Conservation (phyloP, 208 protist species). For the Leishmania gerbilli region DNA sequence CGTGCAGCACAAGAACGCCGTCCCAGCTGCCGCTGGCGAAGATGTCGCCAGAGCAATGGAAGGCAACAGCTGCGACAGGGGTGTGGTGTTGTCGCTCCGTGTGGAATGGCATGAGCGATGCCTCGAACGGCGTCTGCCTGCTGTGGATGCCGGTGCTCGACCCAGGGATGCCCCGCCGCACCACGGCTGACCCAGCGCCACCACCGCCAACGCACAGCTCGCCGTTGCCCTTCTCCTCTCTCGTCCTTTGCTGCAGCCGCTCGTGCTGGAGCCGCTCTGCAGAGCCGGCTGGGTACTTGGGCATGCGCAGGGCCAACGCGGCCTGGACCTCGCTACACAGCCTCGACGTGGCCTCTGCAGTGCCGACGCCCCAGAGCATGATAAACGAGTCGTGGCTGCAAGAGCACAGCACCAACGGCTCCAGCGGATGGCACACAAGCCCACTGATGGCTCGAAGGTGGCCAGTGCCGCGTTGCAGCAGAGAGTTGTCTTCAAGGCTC, state of each 20-base stretch:
- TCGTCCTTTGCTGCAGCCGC: slow-evolving; percentile 1
- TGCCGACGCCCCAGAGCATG: slow-evolving; percentile 60
- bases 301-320: slow-evolving; percentile 18
- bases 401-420: slow-evolving; percentile 50
- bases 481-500: slow-evolving; percentile 66
- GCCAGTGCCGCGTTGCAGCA: slow-evolving; percentile 52
- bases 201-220: background rate
- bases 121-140: background rate
- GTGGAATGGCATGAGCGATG: slow-evolving; percentile 35
- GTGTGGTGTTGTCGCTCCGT: slow-evolving; percentile 62
- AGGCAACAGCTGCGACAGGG: slow-evolving; percentile 62
- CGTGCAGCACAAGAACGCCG: slow-evolving; percentile 51
- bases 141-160: background rate
- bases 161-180: background rate
- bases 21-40: slow-evolving; percentile 83
- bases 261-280: slow-evolving; percentile 19
- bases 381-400: slow-evolving; percentile 61
- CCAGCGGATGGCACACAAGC: slow-evolving; percentile 58
- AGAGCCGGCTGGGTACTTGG: slow-evolving; percentile 24
- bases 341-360: slow-evolving; percentile 17
- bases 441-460: slow-evolving; percentile 66
- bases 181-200: background rate
- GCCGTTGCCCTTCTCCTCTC: background rate
- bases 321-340: slow-evolving; percentile 10
- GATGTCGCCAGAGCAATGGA: slow-evolving; percentile 69